A percentile compares a stretch with the other conserved stretches of the same genome.
phyloP scores from a whole-genome alignment of 305 asterid species.

The Fraxinus nigra region DNA sequence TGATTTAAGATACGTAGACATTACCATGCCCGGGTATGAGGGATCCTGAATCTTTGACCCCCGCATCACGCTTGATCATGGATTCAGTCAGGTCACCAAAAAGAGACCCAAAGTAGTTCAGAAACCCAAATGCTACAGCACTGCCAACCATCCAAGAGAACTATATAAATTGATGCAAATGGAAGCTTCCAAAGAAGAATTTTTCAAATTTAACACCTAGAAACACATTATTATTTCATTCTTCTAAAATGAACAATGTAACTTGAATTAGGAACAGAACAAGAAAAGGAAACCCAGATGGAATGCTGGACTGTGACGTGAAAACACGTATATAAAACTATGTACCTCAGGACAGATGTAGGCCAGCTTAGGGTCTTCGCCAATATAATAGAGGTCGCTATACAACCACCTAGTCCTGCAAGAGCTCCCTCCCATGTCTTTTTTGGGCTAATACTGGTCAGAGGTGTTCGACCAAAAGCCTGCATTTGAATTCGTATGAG shows the following conservation, averaged over 20 bases:
- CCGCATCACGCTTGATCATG: constrained; percentile 98
- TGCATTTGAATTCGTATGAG: constrained; percentile 35
- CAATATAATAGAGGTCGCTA: constrained; percentile 66
- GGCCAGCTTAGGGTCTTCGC: constrained; percentile 79
- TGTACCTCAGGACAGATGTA: constrained; percentile 59
- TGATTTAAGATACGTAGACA: not conserved
- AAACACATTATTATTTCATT: not conserved
- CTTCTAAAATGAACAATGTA: not conserved
- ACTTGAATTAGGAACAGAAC: not conserved
- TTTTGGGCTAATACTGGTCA: constrained; percentile 83
- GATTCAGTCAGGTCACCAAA: constrained; percentile 94
- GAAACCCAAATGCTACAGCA: constrained; percentile 73
- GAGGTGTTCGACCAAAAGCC: constrained; percentile 96
- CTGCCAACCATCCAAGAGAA: constrained; percentile 40
- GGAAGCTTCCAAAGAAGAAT: constrained; percentile 5
- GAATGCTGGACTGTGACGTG: not conserved
- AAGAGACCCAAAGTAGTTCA: constrained; percentile 86
- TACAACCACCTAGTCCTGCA: constrained; percentile 83
- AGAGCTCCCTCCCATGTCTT: constrained; percentile 99
- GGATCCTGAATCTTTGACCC: constrained; percentile 95
- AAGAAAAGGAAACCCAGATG: not conserved
- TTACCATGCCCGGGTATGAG: constrained; percentile 98
- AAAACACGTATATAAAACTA: not conserved
- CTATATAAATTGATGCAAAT: constrained; percentile 17
- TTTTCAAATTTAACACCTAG: constrained; percentile 6